Evolutionary conservation across 768 basidiomycete genomes (phyloP), one percentile per base, ranked within the genome.

Genomic region (Naganishia antarctica): DNA sequence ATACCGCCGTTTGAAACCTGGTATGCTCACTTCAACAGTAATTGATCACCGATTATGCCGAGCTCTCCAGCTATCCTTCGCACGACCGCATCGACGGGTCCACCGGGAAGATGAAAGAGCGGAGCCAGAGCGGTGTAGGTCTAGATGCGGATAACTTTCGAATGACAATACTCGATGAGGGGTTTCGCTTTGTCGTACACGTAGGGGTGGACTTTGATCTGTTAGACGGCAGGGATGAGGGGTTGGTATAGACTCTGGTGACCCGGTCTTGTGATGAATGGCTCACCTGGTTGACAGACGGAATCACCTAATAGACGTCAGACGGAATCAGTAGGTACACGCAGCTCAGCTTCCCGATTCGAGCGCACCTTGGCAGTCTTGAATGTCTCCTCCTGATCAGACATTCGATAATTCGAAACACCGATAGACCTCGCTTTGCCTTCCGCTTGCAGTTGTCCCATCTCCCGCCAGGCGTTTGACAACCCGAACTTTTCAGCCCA

Each of bases 381-480:
- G 47, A 75, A 59, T 32, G 79, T 29, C 62, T 72, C 71, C 31
- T 76, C 64, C 28, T 79, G 58, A 67, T 81, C 76, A 26, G 70
- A 69, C 23, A 77, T 45, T 0, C 76, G 69, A 59, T 74, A 80
- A 70, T 80, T 81, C 29, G 73, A 75, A 1, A 81, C 76, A 2
- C 80, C 80, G 66, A 81, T 79, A 21, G 72, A 73, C 60, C 71
- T 76, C 25, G 80, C 73, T 29, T 80, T 70, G 1, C 83, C 83
- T 63, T 79, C 81, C n/a, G 70, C 43, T 48, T 66, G 65, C 32
- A 83, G 76, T 34, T 81, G 82, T 70, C 87, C 86, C 82, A 88
- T 82, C 6, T 78, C 82, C 47, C 79, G 80, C 86, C 87, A 87
- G 48, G 83, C 73, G 26, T 83, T 80, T 62, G 78, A 78, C 51